Conservation (phyloP, 2,329 filamentous ascomycete species). For the Paracoccidioides brasiliensis region DNA sequence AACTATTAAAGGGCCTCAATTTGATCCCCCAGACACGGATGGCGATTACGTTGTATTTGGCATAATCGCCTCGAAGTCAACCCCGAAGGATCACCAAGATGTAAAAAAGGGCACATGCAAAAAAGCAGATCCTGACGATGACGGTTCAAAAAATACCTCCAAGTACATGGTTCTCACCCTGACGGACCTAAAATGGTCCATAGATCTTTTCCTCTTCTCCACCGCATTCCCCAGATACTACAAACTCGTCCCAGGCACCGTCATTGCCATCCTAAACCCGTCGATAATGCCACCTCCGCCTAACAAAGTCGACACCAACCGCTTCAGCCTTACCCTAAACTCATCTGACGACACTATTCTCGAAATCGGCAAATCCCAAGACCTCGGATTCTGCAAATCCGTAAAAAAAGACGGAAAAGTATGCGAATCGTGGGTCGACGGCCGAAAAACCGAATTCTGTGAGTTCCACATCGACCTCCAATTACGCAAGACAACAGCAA, state of each 20-base stretch:
- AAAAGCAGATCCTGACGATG: slow-evolving; percentile 34
- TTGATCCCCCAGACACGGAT: slow-evolving; percentile 67
- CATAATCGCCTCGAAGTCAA: slow-evolving; percentile 77
- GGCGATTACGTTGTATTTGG: slow-evolving; percentile 82
- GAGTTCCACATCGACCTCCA: slow-evolving; percentile 83
- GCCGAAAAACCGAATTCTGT: slow-evolving; percentile 76
- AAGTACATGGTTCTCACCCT: slow-evolving; percentile 91
- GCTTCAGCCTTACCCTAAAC: slow-evolving; percentile 73
- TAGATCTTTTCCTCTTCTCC: slow-evolving; percentile 87
- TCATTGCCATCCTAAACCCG: slow-evolving; percentile 86
- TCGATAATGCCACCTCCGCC: slow-evolving; percentile 76
- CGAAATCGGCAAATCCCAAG: slow-evolving; percentile 71
- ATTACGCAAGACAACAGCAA: slow-evolving; percentile 54
- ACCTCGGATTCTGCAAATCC: slow-evolving; percentile 78
- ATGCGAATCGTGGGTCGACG: slow-evolving; percentile 78
- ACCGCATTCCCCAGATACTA: slow-evolving; percentile 85
- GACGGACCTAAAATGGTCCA: slow-evolving; percentile 76
- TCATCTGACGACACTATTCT: slow-evolving; percentile 80
- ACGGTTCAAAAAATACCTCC: slow-evolving; percentile 42
- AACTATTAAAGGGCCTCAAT: slow-evolving; percentile 69
- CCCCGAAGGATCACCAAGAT: slow-evolving; percentile 52
- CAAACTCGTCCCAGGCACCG: slow-evolving; percentile 82
- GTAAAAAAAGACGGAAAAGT: slow-evolving; percentile 70
- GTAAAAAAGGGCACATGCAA: slow-evolving; percentile 28
- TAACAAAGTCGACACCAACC: slow-evolving; percentile 61